Conservation (phyloP, 371 early-diverging fungal genomes). For the Dichotomocladium elegans region DNA sequence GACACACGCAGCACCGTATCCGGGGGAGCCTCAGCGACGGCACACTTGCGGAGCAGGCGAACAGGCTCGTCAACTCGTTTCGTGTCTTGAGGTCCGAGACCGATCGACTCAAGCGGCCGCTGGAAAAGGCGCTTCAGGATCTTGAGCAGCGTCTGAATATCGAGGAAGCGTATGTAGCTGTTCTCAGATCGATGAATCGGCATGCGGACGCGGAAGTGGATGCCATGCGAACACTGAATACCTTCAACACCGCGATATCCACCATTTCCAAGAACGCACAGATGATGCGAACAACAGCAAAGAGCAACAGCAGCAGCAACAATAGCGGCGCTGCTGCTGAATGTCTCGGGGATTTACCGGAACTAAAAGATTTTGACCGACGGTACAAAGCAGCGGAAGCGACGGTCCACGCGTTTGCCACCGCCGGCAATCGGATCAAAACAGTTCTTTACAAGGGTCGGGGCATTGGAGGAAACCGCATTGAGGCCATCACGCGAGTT, state of each 20-base stretch:
- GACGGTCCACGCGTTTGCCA: conserved; percentile 21
- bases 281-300: conserved; percentile 11
- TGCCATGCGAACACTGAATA: conserved; percentile 15
- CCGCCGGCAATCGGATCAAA: conserved; percentile 18
- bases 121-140: conserved; percentile 23
- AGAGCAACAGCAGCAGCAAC: not conserved
- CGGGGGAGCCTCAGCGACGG: conserved; percentile 24
- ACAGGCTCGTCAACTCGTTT: conserved; percentile 17
- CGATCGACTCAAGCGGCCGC: conserved; percentile 11
- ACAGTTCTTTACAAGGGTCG: not conserved
- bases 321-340: too few relatives aligned
- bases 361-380: conserved; percentile 29
- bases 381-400: conserved; percentile 24
- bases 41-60: conserved; percentile 18
- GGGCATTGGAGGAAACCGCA: conserved; percentile 7
- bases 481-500: conserved; percentile 17
- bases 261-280: conserved; percentile 14
- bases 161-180: conserved; percentile 33
- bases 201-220: conserved; percentile 28
- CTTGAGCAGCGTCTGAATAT: conserved; percentile 14
- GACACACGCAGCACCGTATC: conserved; percentile 25
- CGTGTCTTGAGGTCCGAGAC: conserved; percentile 17
- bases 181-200: conserved; percentile 21
- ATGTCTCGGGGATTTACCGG: conserved; percentile 31
- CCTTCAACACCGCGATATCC: conserved; percentile 21